Percentiles rank a stretch among this genome's conserved stretches.
These are phyloP conservation scores for Pseudogymnoascus sp. DNA, from an alignment of 2,329 filamentous ascomycete species.

Conservation along the genomic window DNA sequence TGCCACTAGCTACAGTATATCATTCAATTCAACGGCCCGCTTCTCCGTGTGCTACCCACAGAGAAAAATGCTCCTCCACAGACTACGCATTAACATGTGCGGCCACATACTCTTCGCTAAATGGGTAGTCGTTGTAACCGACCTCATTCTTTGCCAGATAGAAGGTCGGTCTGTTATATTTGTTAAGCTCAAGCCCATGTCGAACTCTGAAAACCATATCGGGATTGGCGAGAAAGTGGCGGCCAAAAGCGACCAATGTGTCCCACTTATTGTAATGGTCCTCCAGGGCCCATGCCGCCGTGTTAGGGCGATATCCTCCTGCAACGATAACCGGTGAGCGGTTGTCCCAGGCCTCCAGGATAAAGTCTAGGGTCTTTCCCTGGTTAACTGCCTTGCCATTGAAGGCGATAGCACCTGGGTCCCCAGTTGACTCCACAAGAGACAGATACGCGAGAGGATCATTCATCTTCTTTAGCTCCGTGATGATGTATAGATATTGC, in stretches of 20 bases:
- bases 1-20: slow-evolving; percentile 39
- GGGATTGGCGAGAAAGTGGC: slow-evolving; percentile 35
- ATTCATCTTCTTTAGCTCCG: slow-evolving; percentile 28
- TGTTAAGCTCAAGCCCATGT: slow-evolving; percentile 9
- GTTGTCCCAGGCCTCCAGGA: slow-evolving; percentile 37
- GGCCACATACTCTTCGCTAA: background rate
- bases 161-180: slow-evolving; percentile 15
- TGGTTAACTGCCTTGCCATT: slow-evolving; percentile 29
- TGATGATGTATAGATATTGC: slow-evolving; percentile 38
- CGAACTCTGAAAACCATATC: slow-evolving; percentile 29
- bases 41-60: slow-evolving; percentile 31
- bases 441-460: slow-evolving; percentile 41
- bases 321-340: slow-evolving; percentile 18
- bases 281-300: slow-evolving; percentile 33
- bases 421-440: slow-evolving; percentile 42
- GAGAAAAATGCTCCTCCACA: slow-evolving; percentile 26
- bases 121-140: slow-evolving; percentile 26
- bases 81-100: background rate
- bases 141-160: slow-evolving; percentile 20
- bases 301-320: slow-evolving; percentile 16
- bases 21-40: slow-evolving; percentile 17
- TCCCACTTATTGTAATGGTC: slow-evolving; percentile 14
- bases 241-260: slow-evolving; percentile 19
- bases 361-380: slow-evolving; percentile 39
- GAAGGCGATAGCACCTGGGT: slow-evolving; percentile 35